phyloP scores from a whole-genome alignment of 768 basidiomycete species.

The Macrolepiota dolichaula region DNA sequence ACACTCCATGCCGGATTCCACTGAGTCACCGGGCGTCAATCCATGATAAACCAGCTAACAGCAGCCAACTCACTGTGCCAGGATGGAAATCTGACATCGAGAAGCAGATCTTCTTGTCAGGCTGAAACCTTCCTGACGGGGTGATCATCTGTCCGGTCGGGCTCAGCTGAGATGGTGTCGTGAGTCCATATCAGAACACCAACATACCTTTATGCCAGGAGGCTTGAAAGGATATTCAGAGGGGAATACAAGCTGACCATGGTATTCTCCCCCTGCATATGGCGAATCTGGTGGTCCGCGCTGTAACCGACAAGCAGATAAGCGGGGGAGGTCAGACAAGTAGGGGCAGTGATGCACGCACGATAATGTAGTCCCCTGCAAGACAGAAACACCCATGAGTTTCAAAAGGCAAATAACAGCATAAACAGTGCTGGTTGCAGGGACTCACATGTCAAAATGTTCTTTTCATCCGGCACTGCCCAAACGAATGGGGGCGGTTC shows the following conservation, averaged over 20 bases:
- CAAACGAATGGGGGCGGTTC: constrained; percentile 95
- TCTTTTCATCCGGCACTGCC: constrained; percentile 96
- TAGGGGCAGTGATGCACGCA: constrained; percentile 31
- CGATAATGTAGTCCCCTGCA: constrained; percentile 93
- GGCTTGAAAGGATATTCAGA: constrained; percentile 96
- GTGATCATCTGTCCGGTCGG: constrained; percentile 71
- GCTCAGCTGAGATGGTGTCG: constrained; percentile 6
- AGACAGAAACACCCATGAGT: neutral
- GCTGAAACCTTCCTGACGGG: constrained; percentile 86
- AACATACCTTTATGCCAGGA: constrained; percentile 86
- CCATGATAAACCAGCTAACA: neutral
- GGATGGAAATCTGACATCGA: constrained; percentile 97
- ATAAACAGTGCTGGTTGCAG: neutral
- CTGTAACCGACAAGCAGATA: constrained; percentile 33
- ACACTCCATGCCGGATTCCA: constrained; percentile 98
- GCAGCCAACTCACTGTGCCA: constrained; percentile 59
- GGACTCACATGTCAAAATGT: constrained; percentile 86
- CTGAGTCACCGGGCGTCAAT: constrained; percentile 30
- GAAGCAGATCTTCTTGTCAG: constrained; percentile 95
- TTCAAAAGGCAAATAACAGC: neutral
- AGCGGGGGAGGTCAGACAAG: constrained; percentile 11
- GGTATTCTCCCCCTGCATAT: constrained; percentile 90
- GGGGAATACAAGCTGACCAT: constrained; percentile 89
- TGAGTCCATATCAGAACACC: neutral
- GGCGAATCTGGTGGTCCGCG: constrained; percentile 94